Evolutionary conservation across 169 alveolate species (phyloP), one percentile per base, ranked within the genome.

Genomic region (Cryptosporidium meleagridis): DNA sequence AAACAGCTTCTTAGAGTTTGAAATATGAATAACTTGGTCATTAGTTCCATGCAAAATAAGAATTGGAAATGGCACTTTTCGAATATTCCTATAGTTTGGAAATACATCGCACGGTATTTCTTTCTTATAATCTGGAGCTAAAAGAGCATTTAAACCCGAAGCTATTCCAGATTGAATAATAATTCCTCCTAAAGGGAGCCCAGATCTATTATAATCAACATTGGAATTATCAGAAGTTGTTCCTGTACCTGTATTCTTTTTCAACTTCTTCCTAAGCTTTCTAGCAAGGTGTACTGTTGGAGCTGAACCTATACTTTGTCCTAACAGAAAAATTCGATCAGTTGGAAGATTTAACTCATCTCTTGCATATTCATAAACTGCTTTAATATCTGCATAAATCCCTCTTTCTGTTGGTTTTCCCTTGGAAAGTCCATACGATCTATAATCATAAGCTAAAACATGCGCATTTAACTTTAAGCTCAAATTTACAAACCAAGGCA

Each of bases 301-400:
- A 65, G 89, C 89, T 39, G 89, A 80, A 7, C 89, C 89, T 12
- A 80, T 80, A 23, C 89, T 80, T 48, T 80, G 89, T 37, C 89
- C 89, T n/a, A 80, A 29, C 26, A 80, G 39, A 44, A 80, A 80
- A 21, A 80, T 80, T 48, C 26, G 52, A 21, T 80, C 29, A 6
- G 89, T 16, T 29, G 75, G 75, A 21, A 80, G 9, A 0, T 80
- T 80, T 41, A 80, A 44, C n/a, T 39, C 89, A n/a, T 61, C 39
- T 12, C 21, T 31, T n/a, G 89, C 89, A 45, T 80, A 80, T 31
- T 80, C 52, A 80, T 80, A 80, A 3, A 61, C 89, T 10, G 89
- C 73, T 26, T 62, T 62, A 1, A 80, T 62, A 41, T 80, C 89
- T 2, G 89, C 89, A 62, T 62, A 62, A 4, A 80, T 80, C 12